phyloP scores from a whole-genome alignment of 164 flowering plant genomes.

The Pachysandra terminalis region DNA sequence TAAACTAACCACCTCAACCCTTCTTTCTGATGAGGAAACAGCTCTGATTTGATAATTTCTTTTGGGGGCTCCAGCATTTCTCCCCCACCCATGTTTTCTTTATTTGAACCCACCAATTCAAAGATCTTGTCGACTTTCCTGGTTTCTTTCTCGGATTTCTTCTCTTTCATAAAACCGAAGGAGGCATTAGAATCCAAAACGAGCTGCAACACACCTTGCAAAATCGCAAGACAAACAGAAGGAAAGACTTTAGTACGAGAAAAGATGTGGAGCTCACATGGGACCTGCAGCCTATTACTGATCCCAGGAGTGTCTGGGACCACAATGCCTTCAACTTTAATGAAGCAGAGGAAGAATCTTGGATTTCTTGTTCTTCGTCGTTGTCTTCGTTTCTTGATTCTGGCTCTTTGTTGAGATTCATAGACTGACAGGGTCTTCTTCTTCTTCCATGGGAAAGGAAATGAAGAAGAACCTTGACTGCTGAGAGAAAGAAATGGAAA shows the following conservation, averaged over 20 bases:
- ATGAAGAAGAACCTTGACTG: too few species aligned
- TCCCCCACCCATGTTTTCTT: slow-evolving; percentile 28
- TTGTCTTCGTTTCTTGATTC: slow-evolving; percentile 3
- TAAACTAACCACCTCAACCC: too few species aligned
- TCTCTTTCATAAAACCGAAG: slow-evolving; percentile 56
- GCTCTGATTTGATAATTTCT: too few species aligned
- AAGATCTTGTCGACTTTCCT: slow-evolving; percentile 68
- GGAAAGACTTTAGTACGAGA: slow-evolving; percentile 31
- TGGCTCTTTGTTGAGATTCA: neutral
- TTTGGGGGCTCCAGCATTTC: slow-evolving; percentile 44
- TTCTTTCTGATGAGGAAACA: too few species aligned
- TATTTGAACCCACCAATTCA: slow-evolving; percentile 45
- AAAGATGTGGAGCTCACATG: slow-evolving; percentile 76
- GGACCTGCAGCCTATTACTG: slow-evolving; percentile 29
- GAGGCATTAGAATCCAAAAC: too few species aligned
- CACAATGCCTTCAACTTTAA: slow-evolving; percentile 59
- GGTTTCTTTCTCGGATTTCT: slow-evolving; percentile 15
- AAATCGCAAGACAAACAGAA: slow-evolving; percentile 29
- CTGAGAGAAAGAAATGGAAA: too few species aligned
- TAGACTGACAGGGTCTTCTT: too few species aligned
- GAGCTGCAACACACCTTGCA: slow-evolving; percentile 43
- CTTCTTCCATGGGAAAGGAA: too few species aligned
- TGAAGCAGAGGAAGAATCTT: slow-evolving; percentile 11
- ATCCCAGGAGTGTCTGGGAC: slow-evolving; percentile 40
- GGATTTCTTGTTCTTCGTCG: slow-evolving; percentile 6